Evolutionary conservation across 805 yeast genomes (phyloP).

Genomic region (Monosporozyma servazzii): DNA sequence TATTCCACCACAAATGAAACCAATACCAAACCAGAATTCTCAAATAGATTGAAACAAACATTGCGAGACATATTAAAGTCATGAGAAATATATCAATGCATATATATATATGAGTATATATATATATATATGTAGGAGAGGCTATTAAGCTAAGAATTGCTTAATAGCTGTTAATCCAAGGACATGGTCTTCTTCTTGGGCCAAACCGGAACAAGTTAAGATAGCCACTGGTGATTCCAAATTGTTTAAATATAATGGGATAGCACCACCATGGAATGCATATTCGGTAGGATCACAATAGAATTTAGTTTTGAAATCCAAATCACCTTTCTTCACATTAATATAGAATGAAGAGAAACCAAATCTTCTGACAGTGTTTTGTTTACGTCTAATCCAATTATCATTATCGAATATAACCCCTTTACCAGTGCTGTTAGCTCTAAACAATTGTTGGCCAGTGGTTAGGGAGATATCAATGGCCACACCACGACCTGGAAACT

Average conservation of each 20-base stretch:
- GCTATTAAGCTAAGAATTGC: slow-evolving; percentile 6
- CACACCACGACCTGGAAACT: slow-evolving; percentile 27
- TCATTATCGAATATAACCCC: slow-evolving; percentile 44
- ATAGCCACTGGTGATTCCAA: slow-evolving; percentile 36
- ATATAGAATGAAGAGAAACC: slow-evolving; percentile 40
- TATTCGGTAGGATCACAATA: slow-evolving; percentile 36
- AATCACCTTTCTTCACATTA: slow-evolving; percentile 35
- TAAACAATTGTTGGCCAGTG: slow-evolving; percentile 41
- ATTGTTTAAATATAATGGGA: slow-evolving; percentile 36
- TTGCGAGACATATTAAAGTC: slow-evolving; percentile 29
- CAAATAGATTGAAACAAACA: slow-evolving; percentile 6
- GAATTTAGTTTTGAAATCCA: slow-evolving; percentile 32
- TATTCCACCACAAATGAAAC: not conserved
- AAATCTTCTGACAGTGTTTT: slow-evolving; percentile 39
- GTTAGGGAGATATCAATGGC: slow-evolving; percentile 41
- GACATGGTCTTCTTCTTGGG: slow-evolving; percentile 46
- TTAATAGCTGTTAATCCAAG: slow-evolving; percentile 29
- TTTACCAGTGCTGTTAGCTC: slow-evolving; percentile 25
- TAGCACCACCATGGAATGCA: slow-evolving; percentile 49
- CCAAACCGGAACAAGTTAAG: slow-evolving; percentile 47
- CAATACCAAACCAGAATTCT: not conserved
- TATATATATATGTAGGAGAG: not conserved
- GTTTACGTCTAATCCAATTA: slow-evolving; percentile 43
- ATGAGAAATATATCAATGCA: slow-evolving; percentile 32
- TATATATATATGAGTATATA: slow-evolving; percentile 13